Evolutionary conservation across 345 rosid genomes (phyloP).

Genomic region (Eucalyptus regnans): DNA sequence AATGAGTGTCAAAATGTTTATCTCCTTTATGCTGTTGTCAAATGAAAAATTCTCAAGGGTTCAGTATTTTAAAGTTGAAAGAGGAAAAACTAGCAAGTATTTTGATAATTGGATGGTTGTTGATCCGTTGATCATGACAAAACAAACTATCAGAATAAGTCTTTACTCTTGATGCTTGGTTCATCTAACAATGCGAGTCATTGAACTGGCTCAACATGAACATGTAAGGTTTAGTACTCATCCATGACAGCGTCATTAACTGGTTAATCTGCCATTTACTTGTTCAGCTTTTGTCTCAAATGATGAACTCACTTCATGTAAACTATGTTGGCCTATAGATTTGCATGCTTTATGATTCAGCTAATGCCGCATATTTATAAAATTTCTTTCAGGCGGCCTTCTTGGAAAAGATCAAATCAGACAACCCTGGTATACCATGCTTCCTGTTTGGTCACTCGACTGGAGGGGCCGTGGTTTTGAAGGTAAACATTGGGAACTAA

Average conservation of each 20-base stretch:
- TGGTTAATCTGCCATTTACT: neutral
- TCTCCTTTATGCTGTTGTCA: neutral
- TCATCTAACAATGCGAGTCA: neutral
- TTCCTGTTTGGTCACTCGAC: conserved; percentile 98
- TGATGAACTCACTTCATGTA: neutral
- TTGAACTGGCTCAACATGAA: neutral
- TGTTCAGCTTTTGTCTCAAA: neutral
- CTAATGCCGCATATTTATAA: neutral
- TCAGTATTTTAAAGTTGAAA: neutral
- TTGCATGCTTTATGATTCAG: neutral
- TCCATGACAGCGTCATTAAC: neutral
- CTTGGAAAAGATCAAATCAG: conserved; percentile 69
- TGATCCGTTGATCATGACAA: neutral
- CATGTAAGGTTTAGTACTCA: neutral
- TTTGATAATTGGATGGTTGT: neutral
- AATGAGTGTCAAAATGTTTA: neutral
- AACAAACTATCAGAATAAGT: neutral
- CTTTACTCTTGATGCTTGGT: neutral
- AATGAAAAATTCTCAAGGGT: neutral
- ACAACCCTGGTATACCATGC: conserved; percentile 81
- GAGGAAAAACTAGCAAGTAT: neutral
- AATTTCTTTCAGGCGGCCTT: conserved; percentile 49
- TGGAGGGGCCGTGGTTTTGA: conserved; percentile 96
- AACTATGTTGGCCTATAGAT: neutral
- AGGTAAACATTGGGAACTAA: conserved; percentile 19